Conservation (phyloP, 208 protist genomes). For the Leishmania tarentolae region DNA sequence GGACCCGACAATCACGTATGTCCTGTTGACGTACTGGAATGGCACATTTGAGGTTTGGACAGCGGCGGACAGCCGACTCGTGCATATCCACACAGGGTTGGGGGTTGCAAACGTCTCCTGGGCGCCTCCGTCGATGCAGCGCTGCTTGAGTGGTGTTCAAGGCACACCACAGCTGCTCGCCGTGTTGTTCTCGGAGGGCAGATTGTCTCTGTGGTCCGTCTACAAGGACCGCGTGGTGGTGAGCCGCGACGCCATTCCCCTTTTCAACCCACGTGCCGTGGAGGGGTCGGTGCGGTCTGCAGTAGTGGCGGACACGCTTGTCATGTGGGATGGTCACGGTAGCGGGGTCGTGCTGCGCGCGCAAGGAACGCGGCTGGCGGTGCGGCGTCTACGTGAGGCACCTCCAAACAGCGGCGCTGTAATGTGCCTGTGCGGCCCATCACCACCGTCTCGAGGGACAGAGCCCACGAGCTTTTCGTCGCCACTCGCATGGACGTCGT, state of each 20-base stretch:
- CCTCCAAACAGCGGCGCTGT: slow-evolving; percentile 33
- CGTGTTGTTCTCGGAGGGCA: slow-evolving; percentile 74
- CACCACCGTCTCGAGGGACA: slow-evolving; percentile 11
- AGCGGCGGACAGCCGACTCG: slow-evolving; percentile 51
- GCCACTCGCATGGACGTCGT: slow-evolving; percentile 12
- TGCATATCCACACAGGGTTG: slow-evolving; percentile 75
- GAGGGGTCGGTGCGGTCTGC: slow-evolving; percentile 39
- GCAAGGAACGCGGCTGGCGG: slow-evolving; percentile 33
- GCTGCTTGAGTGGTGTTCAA: slow-evolving; percentile 57
- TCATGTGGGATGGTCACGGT: slow-evolving; percentile 54
- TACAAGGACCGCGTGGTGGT: slow-evolving; percentile 76
- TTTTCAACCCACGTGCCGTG: slow-evolving; percentile 41
- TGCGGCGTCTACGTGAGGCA: slow-evolving; percentile 35
- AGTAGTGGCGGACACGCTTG: slow-evolving; percentile 37
- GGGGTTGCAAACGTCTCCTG: slow-evolving; percentile 76
- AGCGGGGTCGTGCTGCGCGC: slow-evolving; percentile 36
- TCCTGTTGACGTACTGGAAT: slow-evolving; percentile 73
- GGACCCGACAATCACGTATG: slow-evolving; percentile 53
- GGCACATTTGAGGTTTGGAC: slow-evolving; percentile 89
- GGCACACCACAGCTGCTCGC: slow-evolving; percentile 72
- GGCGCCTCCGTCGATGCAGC: slow-evolving; percentile 64
- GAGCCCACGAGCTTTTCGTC: slow-evolving; percentile 32
- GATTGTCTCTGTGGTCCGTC: slow-evolving; percentile 76
- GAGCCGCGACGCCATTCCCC: slow-evolving; percentile 58
- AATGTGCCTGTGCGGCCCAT: slow-evolving; percentile 26